phyloP scores from a whole-genome alignment of 208 protist genomes.

The Leishmania major region DNA sequence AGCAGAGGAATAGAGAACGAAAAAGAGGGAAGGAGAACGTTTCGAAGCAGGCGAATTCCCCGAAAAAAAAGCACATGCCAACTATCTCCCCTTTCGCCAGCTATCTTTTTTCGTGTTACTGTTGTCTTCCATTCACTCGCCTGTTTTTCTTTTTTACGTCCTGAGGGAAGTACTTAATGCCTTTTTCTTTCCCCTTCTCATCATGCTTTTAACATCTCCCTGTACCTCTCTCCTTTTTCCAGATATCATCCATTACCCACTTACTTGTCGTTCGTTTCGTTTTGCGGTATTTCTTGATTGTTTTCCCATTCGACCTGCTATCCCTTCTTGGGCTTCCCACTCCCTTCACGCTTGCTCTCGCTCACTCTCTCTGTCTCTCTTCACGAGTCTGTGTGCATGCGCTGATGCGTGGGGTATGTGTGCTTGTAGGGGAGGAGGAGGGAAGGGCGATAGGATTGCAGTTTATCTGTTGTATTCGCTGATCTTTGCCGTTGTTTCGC shows the following conservation, averaged over 20 bases:
- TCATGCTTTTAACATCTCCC: not conserved
- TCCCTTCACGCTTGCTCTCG: not conserved
- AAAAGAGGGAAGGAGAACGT: not conserved
- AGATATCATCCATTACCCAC: not conserved
- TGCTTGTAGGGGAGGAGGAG: not conserved
- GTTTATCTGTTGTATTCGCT: not conserved
- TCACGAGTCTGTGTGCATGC: not conserved
- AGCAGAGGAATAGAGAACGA: not conserved
- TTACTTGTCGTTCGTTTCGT: not conserved
- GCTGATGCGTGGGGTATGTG: not conserved
- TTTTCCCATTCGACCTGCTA: not conserved
- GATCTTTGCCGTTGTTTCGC: not conserved
- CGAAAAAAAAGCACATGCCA: not conserved
- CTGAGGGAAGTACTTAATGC: not conserved
- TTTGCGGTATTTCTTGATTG: not conserved
- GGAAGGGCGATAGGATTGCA: not conserved
- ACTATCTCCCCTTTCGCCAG: not conserved
- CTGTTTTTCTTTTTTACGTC: not conserved
- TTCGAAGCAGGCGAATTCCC: not conserved
- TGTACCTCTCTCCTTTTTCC: not conserved
- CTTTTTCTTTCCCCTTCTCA: not conserved
- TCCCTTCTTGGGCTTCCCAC: not conserved
- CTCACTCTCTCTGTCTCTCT: not conserved
- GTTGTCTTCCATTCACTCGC: not conserved
- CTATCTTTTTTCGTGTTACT: not conserved